phyloP scores from a whole-genome alignment of 2,329 filamentous ascomycete species.

The Penicillium digitatum region DNA sequence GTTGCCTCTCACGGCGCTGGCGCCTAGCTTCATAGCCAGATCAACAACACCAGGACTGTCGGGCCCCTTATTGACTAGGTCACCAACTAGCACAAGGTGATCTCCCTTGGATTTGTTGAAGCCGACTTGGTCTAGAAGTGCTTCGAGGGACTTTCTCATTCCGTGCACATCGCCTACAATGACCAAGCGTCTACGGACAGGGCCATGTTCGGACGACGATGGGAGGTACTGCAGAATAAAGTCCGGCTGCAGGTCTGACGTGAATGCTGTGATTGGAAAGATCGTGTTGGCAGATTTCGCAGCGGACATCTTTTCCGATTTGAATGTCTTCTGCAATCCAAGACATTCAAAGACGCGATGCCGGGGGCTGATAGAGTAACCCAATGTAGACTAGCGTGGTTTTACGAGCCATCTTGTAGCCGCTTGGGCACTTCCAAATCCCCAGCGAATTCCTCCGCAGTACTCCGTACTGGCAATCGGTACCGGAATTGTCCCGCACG shows the following conservation, averaged over 20 bases:
- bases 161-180: constrained; percentile 24
- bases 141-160: constrained; percentile 18
- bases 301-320: background rate
- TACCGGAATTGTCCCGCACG: background rate
- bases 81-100: constrained; percentile 20
- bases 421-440: no score
- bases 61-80: constrained; percentile 23
- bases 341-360: background rate
- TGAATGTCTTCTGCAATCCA: no score
- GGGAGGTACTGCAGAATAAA: background rate
- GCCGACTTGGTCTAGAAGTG: constrained; percentile 13
- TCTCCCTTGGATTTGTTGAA: constrained; percentile 19
- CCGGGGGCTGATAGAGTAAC: background rate
- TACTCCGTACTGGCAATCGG: background rate
- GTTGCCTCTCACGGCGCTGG: constrained; percentile 24
- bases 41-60: constrained; percentile 22
- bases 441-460: background rate
- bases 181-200: constrained; percentile 12
- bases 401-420: background rate
- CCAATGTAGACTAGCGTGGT: background rate
- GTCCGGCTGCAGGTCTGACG: constrained; percentile 14
- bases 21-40: constrained; percentile 19
- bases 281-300: constrained; percentile 5
- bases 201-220: constrained; percentile 5
- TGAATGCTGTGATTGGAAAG: constrained; percentile 14